A percentile compares a stretch with the other conserved stretches of the same genome.
Evolutionary conservation across 2,329 filamentous ascomycete species (phyloP).

Genomic region (Trematosphaeria pertusa): DNA sequence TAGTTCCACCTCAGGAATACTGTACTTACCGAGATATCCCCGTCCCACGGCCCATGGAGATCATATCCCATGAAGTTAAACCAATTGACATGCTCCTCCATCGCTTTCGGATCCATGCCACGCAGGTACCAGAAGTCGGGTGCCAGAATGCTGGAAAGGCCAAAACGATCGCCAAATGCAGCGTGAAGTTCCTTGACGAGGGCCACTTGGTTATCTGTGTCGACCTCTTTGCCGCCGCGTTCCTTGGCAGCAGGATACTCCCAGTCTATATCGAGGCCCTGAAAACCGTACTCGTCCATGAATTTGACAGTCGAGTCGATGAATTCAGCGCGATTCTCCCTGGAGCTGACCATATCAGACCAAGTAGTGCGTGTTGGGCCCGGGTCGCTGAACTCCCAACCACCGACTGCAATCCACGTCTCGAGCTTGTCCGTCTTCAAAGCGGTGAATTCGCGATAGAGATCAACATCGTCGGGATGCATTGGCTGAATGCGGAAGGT

Average conservation of each 20-base stretch:
- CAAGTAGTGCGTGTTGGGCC: constrained; percentile 33
- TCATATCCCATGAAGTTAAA: constrained; percentile 27
- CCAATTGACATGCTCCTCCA: constrained; percentile 47
- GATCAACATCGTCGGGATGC: constrained; percentile 17
- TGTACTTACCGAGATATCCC: no score
- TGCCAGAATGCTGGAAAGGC: constrained; percentile 34
- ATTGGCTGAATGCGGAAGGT: constrained; percentile 31
- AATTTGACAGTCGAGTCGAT: constrained; percentile 49
- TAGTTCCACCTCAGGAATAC: no score
- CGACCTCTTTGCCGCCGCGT: constrained; percentile 44
- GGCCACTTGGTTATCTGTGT: constrained; percentile 34
- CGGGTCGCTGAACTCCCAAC: constrained; percentile 52
- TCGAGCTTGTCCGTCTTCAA: constrained; percentile 29
- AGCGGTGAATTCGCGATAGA: constrained; percentile 39
- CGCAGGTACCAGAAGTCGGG: constrained; percentile 36
- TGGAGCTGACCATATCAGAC: constrained; percentile 31
- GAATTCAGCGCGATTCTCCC: constrained; percentile 40
- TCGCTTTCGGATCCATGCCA: constrained; percentile 39
- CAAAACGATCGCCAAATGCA: constrained; percentile 20
- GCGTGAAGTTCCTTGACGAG: constrained; percentile 27
- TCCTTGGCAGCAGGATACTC: constrained; percentile 45
- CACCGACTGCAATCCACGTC: constrained; percentile 51
- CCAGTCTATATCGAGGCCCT: constrained; percentile 57
- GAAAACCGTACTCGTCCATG: constrained; percentile 52
- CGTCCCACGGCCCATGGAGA: no score